Evolutionary conservation across 495 filamentous ascomycete genomes (phyloP).

Genomic region (Tuber borchii): DNA sequence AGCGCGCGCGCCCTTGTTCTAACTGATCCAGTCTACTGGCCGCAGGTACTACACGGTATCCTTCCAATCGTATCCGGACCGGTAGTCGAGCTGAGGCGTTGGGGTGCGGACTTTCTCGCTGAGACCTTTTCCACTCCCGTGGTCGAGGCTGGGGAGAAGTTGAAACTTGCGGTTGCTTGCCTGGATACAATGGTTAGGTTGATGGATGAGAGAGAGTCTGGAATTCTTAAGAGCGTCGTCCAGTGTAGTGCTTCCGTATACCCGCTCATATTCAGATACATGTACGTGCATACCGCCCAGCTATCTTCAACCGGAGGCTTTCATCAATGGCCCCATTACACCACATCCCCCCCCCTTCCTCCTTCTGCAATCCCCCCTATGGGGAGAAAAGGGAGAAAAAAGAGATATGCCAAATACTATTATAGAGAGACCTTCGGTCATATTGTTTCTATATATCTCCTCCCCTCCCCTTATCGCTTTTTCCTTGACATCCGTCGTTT

Average conservation of each 20-base stretch:
- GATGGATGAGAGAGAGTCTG: conserved; percentile 66
- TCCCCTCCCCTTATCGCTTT: not conserved
- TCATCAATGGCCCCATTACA: not conserved
- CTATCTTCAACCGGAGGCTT: conserved; percentile 12
- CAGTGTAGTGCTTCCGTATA: conserved; percentile 86
- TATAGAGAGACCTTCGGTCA: not conserved
- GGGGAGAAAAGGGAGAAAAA: not conserved
- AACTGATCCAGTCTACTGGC: conserved; percentile 73
- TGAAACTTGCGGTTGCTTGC: conserved; percentile 61
- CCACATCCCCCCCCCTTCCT: conserved; percentile 7
- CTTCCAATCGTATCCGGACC: conserved; percentile 73
- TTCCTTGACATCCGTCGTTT: conserved; percentile 12
- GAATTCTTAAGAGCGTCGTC: conserved; percentile 72
- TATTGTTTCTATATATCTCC: not conserved
- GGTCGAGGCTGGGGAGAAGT: conserved; percentile 65
- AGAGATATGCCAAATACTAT: conserved; percentile 7
- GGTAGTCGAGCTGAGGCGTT: conserved; percentile 77
- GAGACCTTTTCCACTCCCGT: conserved; percentile 89
- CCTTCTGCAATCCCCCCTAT: conserved; percentile 15
- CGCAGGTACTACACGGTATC: conserved; percentile 80
- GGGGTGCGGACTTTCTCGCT: conserved; percentile 92
- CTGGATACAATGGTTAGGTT: conserved; percentile 68
- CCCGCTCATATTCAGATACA: conserved; percentile 81
- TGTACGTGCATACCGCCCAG: conserved; percentile 58
- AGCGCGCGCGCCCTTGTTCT: conserved; percentile 81